Conservation (phyloP, 495 filamentous ascomycete genomes). For the Penicillium fimorum region DNA sequence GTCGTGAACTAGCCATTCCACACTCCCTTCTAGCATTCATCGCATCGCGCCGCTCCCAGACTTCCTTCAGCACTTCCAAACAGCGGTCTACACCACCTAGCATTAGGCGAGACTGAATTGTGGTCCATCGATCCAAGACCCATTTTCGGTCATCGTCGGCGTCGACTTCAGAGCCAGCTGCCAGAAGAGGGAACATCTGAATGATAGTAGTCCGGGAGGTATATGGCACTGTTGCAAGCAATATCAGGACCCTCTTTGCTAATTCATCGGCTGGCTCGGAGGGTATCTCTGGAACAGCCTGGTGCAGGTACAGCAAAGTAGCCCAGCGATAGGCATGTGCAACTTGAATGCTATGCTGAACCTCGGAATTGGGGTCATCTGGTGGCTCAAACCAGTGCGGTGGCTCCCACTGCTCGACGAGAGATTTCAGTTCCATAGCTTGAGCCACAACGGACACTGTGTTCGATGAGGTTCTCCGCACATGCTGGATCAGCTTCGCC, state of each 20-base stretch:
- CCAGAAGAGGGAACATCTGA: slow-evolving; percentile 74
- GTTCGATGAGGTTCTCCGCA: slow-evolving; percentile 57
- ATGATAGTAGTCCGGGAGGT: slow-evolving; percentile 67
- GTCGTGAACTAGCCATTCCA: slow-evolving; percentile 15
- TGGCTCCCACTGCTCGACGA: slow-evolving; percentile 64
- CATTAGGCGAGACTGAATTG: slow-evolving; percentile 62
- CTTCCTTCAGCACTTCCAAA: slow-evolving; percentile 72
- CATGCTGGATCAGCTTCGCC: slow-evolving; percentile 64
- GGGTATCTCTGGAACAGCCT: slow-evolving; percentile 75
- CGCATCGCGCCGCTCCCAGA: slow-evolving; percentile 62
- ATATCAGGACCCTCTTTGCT: slow-evolving; percentile 59
- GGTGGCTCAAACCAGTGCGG: slow-evolving; percentile 58
- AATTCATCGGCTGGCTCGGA: slow-evolving; percentile 56
- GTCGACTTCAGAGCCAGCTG: slow-evolving; percentile 67
- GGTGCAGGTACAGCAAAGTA: slow-evolving; percentile 72
- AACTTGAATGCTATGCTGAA: slow-evolving; percentile 67
- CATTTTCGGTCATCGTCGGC: slow-evolving; percentile 63
- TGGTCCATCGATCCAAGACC: slow-evolving; percentile 64
- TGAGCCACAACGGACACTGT: slow-evolving; percentile 60
- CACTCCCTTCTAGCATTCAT: slow-evolving; percentile 36
- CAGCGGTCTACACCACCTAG: slow-evolving; percentile 72
- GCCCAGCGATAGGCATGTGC: slow-evolving; percentile 78
- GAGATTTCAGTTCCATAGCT: slow-evolving; percentile 62
- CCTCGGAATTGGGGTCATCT: slow-evolving; percentile 63
- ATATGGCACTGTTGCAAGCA: slow-evolving; percentile 63